Conservation (phyloP, 345 rosid species). For the Citrus maxima region DNA sequence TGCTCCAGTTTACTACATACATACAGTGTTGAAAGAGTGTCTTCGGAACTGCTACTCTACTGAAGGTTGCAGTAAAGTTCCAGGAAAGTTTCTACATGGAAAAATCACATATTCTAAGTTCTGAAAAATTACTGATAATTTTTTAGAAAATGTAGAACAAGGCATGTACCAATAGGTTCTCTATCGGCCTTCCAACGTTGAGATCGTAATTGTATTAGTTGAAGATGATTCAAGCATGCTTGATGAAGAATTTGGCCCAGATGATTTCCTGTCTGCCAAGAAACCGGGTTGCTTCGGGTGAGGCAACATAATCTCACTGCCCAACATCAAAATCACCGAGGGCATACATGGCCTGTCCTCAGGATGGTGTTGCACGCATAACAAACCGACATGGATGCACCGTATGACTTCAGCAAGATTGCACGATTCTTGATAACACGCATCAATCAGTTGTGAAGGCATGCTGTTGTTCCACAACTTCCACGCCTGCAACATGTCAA, state of each 20-base stretch:
- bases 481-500: conserved; percentile 35
- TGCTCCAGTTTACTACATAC: conserved; percentile 23
- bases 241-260: conserved; percentile 26
- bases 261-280: conserved; percentile 16
- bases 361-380: conserved; percentile 41
- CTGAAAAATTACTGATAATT: background rate
- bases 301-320: conserved; percentile 35
- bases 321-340: conserved; percentile 41
- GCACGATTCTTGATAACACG: background rate
- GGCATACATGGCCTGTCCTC: conserved; percentile 46
- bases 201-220: conserved; percentile 26
- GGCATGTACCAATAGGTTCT: background rate
- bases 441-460: conserved; percentile 23
- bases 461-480: conserved; percentile 29
- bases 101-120: background rate
- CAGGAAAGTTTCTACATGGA: conserved; percentile 54
- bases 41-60: conserved; percentile 51
- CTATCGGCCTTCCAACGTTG: conserved; percentile 23
- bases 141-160: too few relatives aligned
- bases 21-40: conserved; percentile 66
- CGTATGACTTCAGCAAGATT: conserved; percentile 20
- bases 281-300: conserved; percentile 44
- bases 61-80: conserved; percentile 66
- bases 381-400: conserved; percentile 41
- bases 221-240: conserved; percentile 12